Conservation (phyloP, 108 stramenopile genomes). For the Cyclotella cryptica region DNA sequence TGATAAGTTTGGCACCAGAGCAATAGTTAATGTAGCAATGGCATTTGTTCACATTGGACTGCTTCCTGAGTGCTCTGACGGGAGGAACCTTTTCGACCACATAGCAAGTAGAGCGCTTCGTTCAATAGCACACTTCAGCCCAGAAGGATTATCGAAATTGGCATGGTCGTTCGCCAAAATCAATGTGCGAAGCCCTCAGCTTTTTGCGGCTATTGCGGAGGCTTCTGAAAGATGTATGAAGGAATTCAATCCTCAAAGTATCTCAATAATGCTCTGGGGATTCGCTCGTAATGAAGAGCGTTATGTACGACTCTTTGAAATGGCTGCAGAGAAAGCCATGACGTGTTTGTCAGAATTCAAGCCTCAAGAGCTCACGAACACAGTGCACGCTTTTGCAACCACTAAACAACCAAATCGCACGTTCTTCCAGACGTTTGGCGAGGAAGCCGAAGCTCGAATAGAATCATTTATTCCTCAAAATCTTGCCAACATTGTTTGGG, state of each 20-base stretch:
- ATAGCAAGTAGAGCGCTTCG: neutral
- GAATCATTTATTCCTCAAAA: constrained; percentile 2
- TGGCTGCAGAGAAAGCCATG: neutral
- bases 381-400: neutral
- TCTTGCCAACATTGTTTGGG: constrained; percentile 9
- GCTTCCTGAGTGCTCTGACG: neutral
- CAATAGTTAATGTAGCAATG: neutral
- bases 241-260: constrained; percentile 4
- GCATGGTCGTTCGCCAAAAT: constrained; percentile 8
- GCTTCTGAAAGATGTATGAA: neutral
- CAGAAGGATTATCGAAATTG: constrained; percentile 1
- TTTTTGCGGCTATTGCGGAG: neutral
- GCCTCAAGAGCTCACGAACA: neutral
- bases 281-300: neutral
- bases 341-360: neutral
- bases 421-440: constrained; percentile 8
- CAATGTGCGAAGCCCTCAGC: neutral
- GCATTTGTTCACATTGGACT: constrained; percentile 9
- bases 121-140: neutral
- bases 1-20: neutral
- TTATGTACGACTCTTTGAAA: neutral
- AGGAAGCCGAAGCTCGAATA: neutral
- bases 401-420: neutral
- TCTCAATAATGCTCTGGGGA: constrained; percentile 11
- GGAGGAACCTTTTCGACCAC: constrained; percentile 2